Evolutionary conservation across 2,329 filamentous ascomycete genomes (phyloP), one percentile per base, ranked within the genome.

Genomic region (Nemania sp.): DNA sequence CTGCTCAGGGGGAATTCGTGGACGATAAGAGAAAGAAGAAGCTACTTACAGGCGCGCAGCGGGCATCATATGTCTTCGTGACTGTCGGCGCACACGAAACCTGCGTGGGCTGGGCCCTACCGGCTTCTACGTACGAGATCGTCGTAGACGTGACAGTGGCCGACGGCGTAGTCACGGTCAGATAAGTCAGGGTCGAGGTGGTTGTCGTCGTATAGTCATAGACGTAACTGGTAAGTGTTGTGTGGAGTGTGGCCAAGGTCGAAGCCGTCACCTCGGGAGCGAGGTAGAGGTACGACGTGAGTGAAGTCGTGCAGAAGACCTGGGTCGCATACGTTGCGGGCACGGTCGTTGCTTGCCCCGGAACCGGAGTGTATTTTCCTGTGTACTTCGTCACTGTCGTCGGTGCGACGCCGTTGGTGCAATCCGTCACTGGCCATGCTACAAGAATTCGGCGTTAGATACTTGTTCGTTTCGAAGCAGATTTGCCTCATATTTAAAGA

Each of bases 151-250:
- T 56, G 11, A 59, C 41, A 4, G 53, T 53, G 5, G 52, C 45
- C 22, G 48, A 42, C 14, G 36, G 53, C 2, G 36, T 39, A n/a
- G 52, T 59, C 33, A 49, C 14, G 4, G 52, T 56, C 23, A 49
- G 15, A 22, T 52, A 50, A 24, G 31, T 42, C 15, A 56, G 5
- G 20, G 49, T 48, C 37, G 67, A 70, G 2, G 54, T 70, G 1
- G 66, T 67, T 0, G 65, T 66, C 2, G 68, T 70, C 8, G 61
- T 66, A n/a, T 48, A 49, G 15, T 58, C 43, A 22, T 37, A 14
- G 34, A 72, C 68, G 15, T 64, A 70, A 9, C 49, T 71, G 1
- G 68, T 70, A 1, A 65, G 62, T 2, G 71, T 73, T 6, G 68
- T 64, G 1, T 69, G 72, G 5, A 61, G 40, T 9, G 54, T 73